Base-by-base conservation (phyloP, 2,329 filamentous ascomycete genomes). In the Exophiala aquamarina region DNA sequence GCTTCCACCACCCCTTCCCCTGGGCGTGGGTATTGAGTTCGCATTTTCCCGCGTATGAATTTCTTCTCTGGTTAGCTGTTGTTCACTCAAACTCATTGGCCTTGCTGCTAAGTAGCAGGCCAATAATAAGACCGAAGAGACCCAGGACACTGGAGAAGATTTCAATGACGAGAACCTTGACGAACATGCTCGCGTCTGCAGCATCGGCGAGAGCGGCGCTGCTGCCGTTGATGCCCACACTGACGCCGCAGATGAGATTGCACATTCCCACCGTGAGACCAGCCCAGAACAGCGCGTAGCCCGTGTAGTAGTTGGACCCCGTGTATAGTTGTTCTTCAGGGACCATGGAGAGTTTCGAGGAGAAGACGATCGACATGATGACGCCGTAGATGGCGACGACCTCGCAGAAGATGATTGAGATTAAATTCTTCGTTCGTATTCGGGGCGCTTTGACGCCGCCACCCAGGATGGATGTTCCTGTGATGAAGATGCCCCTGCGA, bases 341-440 rank as follows among this genome's bases (percentile, higher is more conserved):
- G 21, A 93, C 79, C 46, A 78, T 69, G 26, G 42, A 43, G 61
- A 98, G 74, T 71, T 96, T 95, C 53, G 91, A 81, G 35, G 91
- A 94, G 76, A 97, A 97, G 63, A 98, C 87, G 68, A 98, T 98
- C 62, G 91, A 87, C 90, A 98, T 98, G 74, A 98, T 98, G 72
- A 98, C 92, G 63, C 94, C 94, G 79, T 98, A 98, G 70, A 98
- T 98, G 71, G 93, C 93, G 64, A 98, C 93, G 65, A 98, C 93
- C 75, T 98, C 93, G 77, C 93, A 98, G 75, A 98, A 98, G 74
- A 98, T 97, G 71, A 98, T 98, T 63, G 92, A 97, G 69, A 98
- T 97, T 65, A 98, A 73, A 78, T 98, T 98, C 84, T 98, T 98
- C 56, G 93, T 98, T 69, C 93, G 89, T 73, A 98, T 98, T 62